Percentiles rank a stretch among this genome's conserved stretches.
Evolutionary conservation across 169 alveolate genomes (phyloP).

Genomic region (Cryptosporidium tyzzeri): DNA sequence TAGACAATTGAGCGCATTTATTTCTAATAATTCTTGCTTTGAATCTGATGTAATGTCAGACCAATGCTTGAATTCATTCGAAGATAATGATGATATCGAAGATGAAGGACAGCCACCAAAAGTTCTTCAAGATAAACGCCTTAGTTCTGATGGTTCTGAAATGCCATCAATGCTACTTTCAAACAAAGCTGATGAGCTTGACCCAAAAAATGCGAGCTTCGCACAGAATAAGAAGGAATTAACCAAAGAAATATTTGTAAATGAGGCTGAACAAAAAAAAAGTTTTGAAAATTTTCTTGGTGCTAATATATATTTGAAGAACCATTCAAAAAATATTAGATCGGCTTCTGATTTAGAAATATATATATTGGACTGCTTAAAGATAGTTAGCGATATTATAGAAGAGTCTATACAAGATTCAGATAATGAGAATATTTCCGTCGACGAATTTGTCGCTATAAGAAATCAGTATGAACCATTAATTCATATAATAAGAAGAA

Average conservation of each 20-base stretch:
- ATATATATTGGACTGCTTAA: constrained; percentile 32
- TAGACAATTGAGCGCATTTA: background rate
- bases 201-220: background rate
- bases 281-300: constrained; percentile 7
- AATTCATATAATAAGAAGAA: constrained; percentile 45
- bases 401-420: constrained; percentile 49
- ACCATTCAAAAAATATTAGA: constrained; percentile 16
- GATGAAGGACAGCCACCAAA: constrained; percentile 25
- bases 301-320: background rate
- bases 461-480: constrained; percentile 52
- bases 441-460: constrained; percentile 40
- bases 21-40: background rate
- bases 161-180: background rate
- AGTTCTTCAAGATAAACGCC: background rate
- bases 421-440: constrained; percentile 1
- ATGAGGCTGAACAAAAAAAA: background rate
- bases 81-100: constrained; percentile 18
- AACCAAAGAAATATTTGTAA: background rate
- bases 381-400: constrained; percentile 16
- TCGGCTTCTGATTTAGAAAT: constrained; percentile 28
- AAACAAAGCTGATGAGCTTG: background rate
- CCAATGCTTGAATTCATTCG: background rate
- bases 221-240: background rate
- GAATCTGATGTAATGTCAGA: constrained; percentile 6
- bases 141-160: background rate